Evolutionary conservation across 495 filamentous ascomycete genomes (phyloP).

Genomic region (Penicillium steckii): DNA sequence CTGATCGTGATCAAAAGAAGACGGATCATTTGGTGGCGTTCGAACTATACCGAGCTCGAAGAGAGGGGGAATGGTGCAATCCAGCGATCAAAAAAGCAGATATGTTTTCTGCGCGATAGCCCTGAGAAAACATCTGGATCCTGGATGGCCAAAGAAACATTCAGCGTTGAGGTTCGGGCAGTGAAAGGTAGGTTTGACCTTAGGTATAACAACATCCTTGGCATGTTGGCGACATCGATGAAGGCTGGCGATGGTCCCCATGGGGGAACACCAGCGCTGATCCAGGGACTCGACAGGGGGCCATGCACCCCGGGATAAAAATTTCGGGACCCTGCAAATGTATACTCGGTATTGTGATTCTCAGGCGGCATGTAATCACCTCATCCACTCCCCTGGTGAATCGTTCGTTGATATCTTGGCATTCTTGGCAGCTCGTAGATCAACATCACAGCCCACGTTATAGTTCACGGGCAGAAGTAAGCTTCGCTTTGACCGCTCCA

Average conservation of each 20-base stretch:
- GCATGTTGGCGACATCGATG: constrained; percentile 26
- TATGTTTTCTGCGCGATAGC: constrained; percentile 2
- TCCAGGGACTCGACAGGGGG: constrained; percentile 17
- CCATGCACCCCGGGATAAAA: not conserved
- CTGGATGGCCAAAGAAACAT: not conserved
- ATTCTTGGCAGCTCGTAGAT: constrained; percentile 18
- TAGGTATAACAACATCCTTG: constrained; percentile 28
- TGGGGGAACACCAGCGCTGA: constrained; percentile 14
- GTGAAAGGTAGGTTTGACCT: constrained; percentile 7
- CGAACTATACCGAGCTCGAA: not conserved
- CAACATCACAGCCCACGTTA: constrained; percentile 4
- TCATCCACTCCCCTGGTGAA: constrained; percentile 12
- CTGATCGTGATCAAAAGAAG: not conserved
- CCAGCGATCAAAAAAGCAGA: not conserved
- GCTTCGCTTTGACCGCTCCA: constrained; percentile 1
- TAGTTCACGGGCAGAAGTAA: constrained; percentile 5
- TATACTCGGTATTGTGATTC: not conserved
- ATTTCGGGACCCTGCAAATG: not conserved
- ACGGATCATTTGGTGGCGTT: not conserved
- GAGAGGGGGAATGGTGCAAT: constrained; percentile 10
- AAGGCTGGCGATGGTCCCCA: constrained; percentile 4
- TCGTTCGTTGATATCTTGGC: constrained; percentile 8
- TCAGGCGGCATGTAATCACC: constrained; percentile 15
- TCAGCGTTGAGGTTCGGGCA: not conserved
- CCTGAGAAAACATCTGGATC: not conserved